Evolutionary conservation across 78 protist genomes (phyloP), one percentile per base, ranked within the genome.

Genomic region (Creolimax fragrantissima): DNA sequence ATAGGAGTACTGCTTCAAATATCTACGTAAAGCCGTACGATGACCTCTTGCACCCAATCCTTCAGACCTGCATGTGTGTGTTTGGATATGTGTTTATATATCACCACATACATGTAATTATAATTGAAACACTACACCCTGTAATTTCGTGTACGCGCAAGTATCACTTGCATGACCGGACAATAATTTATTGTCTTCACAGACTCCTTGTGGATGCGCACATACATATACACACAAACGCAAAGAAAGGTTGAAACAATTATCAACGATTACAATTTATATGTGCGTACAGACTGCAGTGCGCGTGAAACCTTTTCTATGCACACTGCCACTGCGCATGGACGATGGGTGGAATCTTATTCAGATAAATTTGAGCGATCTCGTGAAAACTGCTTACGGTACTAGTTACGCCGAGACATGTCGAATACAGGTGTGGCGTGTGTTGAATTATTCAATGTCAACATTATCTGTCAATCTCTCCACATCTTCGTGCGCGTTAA

Each of bases 311-410:
- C 97, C 96, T 3, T 97, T 95, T 94, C 97, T 98, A 43, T 98
- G 99, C 93, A 98, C 99, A 11, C 96, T 98, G 98, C 99, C 99
- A 7, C 96, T 98, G 98, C 66, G 96, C 11, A 94, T 98, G 7
- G 99, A 97, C 86, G 99, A 95, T 35, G 99, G 99, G 3, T 97
- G 99, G 99, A 97, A 97, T 85, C 98, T 97, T 94, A 96, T 98
- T 84, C 98, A 98, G 95, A 96, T 98, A 95, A 97, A 98, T 94
- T 93, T 98, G 32, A 74, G 96, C 5, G 99, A 98, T 92, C 96
- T 97, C 93, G 96, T 98, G 0, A 93, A 97, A 4, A 85, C 67
- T 17, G 93, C 98, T n/a, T 98, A 97, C 93, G 99, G 99, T 11
- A 97, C 99, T 35, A 93, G 96, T 92, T 98, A 97, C 93, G 92